These are phyloP conservation scores for Phyllostachys edulis DNA, from an alignment of 176 grass and related monocot species.

Conservation along the genomic window DNA sequence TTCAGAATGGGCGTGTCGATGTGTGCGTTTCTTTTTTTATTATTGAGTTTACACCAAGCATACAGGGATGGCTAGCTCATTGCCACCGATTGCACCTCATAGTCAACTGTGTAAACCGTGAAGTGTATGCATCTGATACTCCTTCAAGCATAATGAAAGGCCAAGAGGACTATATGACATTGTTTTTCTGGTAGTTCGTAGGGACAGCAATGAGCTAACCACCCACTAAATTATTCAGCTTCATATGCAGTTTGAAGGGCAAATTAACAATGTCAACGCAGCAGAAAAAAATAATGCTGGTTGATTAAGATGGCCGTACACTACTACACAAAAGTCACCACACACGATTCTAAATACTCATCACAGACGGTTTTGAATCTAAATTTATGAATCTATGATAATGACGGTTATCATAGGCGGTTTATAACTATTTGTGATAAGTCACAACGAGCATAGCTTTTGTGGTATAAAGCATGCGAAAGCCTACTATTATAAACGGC, in stretches of 20 bases:
- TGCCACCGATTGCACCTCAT: not conserved
- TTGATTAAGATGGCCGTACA: not conserved
- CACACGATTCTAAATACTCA: too few species aligned
- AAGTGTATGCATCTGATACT: not conserved
- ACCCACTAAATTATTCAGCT: not conserved
- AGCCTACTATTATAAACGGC: too few species aligned
- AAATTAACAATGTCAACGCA: conserved; percentile 22
- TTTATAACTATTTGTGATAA: too few species aligned
- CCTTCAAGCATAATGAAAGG: conserved; percentile 3
- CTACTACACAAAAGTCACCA: too few species aligned
- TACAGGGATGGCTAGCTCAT: not conserved
- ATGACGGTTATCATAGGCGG: too few species aligned
- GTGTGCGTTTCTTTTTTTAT: not conserved
- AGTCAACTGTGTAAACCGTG: conserved; percentile 24
- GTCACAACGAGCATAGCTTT: too few species aligned
- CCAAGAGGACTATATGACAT: conserved; percentile 15
- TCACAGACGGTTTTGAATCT: too few species aligned
- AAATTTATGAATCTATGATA: too few species aligned
- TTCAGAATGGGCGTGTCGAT: too few species aligned
- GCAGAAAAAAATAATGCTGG: not conserved
- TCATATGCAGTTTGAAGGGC: conserved; percentile 5
- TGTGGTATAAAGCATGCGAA: too few species aligned
- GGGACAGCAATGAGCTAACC: not conserved
- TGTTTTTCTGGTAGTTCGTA: not conserved
- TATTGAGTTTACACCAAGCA: not conserved